Evolutionary conservation across 306 rosid genomes (phyloP), one percentile per base, ranked within the genome.

Genomic region (Phaseolus lunatus): DNA sequence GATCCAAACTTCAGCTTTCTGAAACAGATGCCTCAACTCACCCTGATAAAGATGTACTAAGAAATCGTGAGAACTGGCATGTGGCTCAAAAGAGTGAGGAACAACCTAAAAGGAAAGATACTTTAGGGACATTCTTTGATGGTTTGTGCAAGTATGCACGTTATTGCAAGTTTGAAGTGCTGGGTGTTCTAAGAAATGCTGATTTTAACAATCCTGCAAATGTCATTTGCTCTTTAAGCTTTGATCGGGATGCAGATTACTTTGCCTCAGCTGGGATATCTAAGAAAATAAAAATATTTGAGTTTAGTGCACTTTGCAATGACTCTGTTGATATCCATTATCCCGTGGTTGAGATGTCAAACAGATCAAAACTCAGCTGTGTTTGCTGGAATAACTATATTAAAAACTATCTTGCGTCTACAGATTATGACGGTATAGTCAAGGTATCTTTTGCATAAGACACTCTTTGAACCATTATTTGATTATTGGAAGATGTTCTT

Each of bases 231-330:
- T 94, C 98, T 62, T 79, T 94, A 80, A 89, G 97, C 87, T 92
- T 94, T 79, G 98, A 94, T 83, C 89, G 96, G 52, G 98, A 92
- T 75, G 93, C 82, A 68, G 98, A 94, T 62, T 94, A 90, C 82
- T 90, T 94, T 78, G 97, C 97, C 65, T 83, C 98, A 76, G 98
- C 97, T 24, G 98, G 97, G 66, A 91, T 94, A 67, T 92, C 97
- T 19, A 92, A 90, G 93, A 94, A 94, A 85, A 89, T 94, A 79
- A 89, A 91, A 84, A 80, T 94, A 65, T 92, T 85, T 82, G 97
- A 90, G 81, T 90, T 90, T 81, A 87, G 84, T 88, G 63, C 98
- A 70, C 88, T 94, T 67, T 81, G 84, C 75, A 88, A 79, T 77
- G 88, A 90, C 72, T 83, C 95, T 69, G 95, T 88, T 48, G 98